Conservation (phyloP, 108 stramenopile genomes). For the Cyclotella kingstonii region DNA sequence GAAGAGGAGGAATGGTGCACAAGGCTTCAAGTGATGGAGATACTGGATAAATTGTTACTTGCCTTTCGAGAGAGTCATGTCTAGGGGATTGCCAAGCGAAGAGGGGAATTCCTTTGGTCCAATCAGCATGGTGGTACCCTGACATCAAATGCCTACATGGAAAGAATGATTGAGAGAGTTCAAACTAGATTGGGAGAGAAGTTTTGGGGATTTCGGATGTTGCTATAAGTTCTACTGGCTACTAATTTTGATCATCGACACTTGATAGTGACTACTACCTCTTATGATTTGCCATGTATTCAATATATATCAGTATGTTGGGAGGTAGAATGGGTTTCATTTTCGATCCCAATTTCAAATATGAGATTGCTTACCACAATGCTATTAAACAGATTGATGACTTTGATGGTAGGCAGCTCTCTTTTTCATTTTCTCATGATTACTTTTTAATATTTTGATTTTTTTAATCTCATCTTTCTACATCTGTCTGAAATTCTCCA, state of each 20-base stretch:
- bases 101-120: slow-evolving; percentile 59
- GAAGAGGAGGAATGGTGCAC: slow-evolving; percentile 55
- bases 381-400: no score
- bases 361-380: no score
- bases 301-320: slow-evolving; percentile 5
- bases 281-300: background rate
- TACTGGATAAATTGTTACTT: slow-evolving; percentile 53
- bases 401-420: no score
- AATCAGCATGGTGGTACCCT: slow-evolving; percentile 50
- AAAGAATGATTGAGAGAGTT: slow-evolving; percentile 51
- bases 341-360: slow-evolving; percentile 48
- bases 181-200: slow-evolving; percentile 43
- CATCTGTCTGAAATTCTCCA: no score
- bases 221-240: slow-evolving; percentile 18
- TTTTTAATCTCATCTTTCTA: no score
- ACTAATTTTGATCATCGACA: background rate
- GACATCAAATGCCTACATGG: slow-evolving; percentile 58
- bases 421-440: no score
- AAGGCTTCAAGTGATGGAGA: slow-evolving; percentile 46
- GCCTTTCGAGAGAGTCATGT: slow-evolving; percentile 46
- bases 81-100: slow-evolving; percentile 39
- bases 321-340: slow-evolving; percentile 71
- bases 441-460: no score
- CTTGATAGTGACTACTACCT: background rate
- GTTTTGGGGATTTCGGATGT: slow-evolving; percentile 63